Percentiles rank a stretch among this genome's conserved stretches.
Evolutionary conservation across 306 rosid genomes (phyloP).

Genomic region (Prunus mira): DNA sequence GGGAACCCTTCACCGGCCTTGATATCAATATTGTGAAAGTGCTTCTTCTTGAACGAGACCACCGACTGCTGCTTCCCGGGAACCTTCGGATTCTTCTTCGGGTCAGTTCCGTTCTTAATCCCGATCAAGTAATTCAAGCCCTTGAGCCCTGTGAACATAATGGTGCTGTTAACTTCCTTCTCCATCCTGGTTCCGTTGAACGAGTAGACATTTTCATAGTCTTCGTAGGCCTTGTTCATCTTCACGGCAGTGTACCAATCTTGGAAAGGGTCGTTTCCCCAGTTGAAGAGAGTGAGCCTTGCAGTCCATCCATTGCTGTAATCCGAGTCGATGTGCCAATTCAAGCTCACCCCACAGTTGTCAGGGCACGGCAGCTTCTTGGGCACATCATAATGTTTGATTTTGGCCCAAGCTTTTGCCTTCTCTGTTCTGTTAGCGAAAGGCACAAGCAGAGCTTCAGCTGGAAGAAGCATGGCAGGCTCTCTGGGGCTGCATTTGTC

Average conservation of each 20-base stretch:
- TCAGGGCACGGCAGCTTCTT: slow-evolving; percentile 62
- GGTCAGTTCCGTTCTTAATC: slow-evolving; percentile 44
- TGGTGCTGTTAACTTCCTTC: slow-evolving; percentile 26
- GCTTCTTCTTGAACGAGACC: slow-evolving; percentile 56
- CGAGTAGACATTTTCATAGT: slow-evolving; percentile 59
- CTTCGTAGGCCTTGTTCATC: slow-evolving; percentile 39
- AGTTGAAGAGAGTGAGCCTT: slow-evolving; percentile 76
- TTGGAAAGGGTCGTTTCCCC: slow-evolving; percentile 43
- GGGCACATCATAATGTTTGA: slow-evolving; percentile 43
- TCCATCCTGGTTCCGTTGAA: slow-evolving; percentile 71
- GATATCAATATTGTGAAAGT: slow-evolving; percentile 33
- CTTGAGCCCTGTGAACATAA: slow-evolving; percentile 62
- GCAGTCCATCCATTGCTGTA: slow-evolving; percentile 73
- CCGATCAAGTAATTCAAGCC: slow-evolving; percentile 60
- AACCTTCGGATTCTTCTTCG: slow-evolving; percentile 34
- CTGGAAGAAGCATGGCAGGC: slow-evolving; percentile 48
- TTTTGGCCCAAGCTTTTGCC: slow-evolving; percentile 71
- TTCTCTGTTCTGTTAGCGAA: slow-evolving; percentile 55
- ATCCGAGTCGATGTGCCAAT: slow-evolving; percentile 78
- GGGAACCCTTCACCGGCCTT: slow-evolving; percentile 63
- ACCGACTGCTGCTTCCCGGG: slow-evolving; percentile 93
- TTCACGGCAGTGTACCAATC: slow-evolving; percentile 74
- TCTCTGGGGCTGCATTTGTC: slow-evolving; percentile 39
- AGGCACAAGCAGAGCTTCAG: slow-evolving; percentile 69
- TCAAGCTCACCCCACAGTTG: slow-evolving; percentile 73